Base-by-base conservation (phyloP, 306 rosid species). In the Oxytropis ochrocephala region DNA sequence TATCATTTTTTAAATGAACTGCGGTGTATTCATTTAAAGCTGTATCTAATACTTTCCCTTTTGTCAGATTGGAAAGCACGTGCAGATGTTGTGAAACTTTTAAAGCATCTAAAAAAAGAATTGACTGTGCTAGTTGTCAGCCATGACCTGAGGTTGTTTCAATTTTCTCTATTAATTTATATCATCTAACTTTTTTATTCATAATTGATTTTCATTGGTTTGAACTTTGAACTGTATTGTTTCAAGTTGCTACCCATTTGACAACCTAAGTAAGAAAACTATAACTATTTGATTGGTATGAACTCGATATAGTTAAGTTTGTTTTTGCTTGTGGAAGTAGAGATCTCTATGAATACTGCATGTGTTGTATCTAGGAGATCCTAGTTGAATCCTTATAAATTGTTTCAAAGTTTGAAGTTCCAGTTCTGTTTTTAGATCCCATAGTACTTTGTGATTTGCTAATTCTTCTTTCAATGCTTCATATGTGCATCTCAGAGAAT, bases 61-160 rank as follows among this genome's bases (percentile, higher is more conserved):
- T 80, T 60, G 38, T 76, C 80, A 93, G 98, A 90, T 88, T 93
- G 97, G 98, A 90, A 88, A 79, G 97, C 97, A 54, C 96, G 91
- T 16, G 86, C 86, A 2, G 97, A 90, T 79, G 86, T 90, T 73
- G 96, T 90, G 80, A 90, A 88, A 85, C 97, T 93, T 77, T 82
- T 93, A 58, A 80, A 81, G 90, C 83, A 83, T 82, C 87, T 93
- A 17, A 93, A 90, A 79, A 88, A 83, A 71, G 91, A 93, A 50
- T 75, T 93, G 57, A 85, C 94, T 27, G 79, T 93, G 67, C 90
- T 93, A 14, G 97, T 89, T 75, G 91, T 91, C 60, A 88, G 97
- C 87, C 97, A 91, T 58, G 97, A 88, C 70, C 85, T 91, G 79
- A 88, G 89, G 97, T 91, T 63, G 69, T 41, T 56, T 48, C 36